A percentile compares a stretch with the other conserved stretches of the same genome.
phyloP scores from a whole-genome alignment of 2,329 filamentous ascomycete genomes.

The Colletotrichum sp. region DNA sequence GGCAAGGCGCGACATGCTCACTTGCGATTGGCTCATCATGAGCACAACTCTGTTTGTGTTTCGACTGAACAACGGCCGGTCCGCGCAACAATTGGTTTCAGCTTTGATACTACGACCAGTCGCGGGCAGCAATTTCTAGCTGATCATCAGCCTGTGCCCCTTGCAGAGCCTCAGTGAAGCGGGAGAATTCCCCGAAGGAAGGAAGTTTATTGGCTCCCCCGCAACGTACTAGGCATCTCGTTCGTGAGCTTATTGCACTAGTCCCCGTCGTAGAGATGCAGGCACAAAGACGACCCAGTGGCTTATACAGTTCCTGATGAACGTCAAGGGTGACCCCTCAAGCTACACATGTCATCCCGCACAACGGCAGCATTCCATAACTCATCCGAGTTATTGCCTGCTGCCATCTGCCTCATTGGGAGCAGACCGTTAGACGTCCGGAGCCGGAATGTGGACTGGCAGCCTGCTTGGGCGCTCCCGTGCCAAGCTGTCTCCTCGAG shows the following conservation, averaged over 20 bases:
- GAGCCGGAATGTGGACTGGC: background rate
- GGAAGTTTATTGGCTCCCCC: background rate
- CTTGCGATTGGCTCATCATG: slow-evolving; percentile 9
- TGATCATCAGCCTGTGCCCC: background rate
- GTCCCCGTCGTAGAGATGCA: background rate
- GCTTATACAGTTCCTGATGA: background rate
- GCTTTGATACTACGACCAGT: slow-evolving; percentile 4
- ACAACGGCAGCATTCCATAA: background rate
- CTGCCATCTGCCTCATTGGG: background rate
- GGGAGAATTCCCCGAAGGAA: background rate
- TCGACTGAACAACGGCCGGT: slow-evolving; percentile 7
- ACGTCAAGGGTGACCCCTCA: background rate
- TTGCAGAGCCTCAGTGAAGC: background rate
- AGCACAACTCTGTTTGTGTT: slow-evolving; percentile 1
- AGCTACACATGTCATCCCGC: slow-evolving; percentile 11
- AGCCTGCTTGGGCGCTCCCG: background rate
- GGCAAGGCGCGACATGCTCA: background rate
- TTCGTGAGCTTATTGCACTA: background rate
- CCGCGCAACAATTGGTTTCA: slow-evolving; percentile 9
- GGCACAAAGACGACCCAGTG: background rate
- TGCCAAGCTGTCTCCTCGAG: background rate
- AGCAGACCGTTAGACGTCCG: background rate
- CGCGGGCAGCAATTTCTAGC: background rate
- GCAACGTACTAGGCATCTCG: background rate
- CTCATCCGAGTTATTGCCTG: background rate